A percentile compares a stretch with the other conserved stretches of the same genome.
phyloP scores from a whole-genome alignment of 331 rosid genomes.

The Acacia pycnantha region DNA sequence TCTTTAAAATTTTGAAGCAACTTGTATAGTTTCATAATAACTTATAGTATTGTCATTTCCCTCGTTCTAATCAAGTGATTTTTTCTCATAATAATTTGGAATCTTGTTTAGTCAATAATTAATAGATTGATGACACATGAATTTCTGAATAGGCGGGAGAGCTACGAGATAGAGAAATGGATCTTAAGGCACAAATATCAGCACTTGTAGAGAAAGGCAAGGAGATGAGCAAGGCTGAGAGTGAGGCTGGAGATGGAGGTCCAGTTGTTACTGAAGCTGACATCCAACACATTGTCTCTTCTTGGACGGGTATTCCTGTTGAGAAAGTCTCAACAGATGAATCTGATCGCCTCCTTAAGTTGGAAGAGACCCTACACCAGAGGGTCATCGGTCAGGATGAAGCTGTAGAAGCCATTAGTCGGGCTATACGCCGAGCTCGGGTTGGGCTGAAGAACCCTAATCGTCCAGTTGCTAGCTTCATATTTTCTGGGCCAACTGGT shows the following conservation, averaged over 20 bases:
- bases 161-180: conserved; percentile 95
- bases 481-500: conserved; percentile 96
- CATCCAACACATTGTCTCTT: conserved; percentile 81
- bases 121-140: conserved; percentile 17
- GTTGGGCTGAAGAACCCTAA: conserved; percentile 93
- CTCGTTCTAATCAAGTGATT: background rate
- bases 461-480: conserved; percentile 96
- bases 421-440: conserved; percentile 94
- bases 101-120: background rate
- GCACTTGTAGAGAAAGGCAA: conserved; percentile 83
- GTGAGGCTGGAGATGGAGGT: conserved; percentile 89
- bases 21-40: background rate
- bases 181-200: conserved; percentile 82
- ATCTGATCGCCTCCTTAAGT: conserved; percentile 94
- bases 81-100: background rate
- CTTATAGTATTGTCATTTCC: background rate
- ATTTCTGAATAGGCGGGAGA: conserved; percentile 76
- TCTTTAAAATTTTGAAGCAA: background rate
- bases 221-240: conserved; percentile 97
- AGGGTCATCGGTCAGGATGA: conserved; percentile 93
- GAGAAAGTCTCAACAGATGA: conserved; percentile 94
- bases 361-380: conserved; percentile 91
- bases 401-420: conserved; percentile 91
- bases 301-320: conserved; percentile 98
- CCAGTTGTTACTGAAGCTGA: conserved; percentile 86